Conservation (phyloP, 768 basidiomycete genomes). For the Lentinula sp. region DNA sequence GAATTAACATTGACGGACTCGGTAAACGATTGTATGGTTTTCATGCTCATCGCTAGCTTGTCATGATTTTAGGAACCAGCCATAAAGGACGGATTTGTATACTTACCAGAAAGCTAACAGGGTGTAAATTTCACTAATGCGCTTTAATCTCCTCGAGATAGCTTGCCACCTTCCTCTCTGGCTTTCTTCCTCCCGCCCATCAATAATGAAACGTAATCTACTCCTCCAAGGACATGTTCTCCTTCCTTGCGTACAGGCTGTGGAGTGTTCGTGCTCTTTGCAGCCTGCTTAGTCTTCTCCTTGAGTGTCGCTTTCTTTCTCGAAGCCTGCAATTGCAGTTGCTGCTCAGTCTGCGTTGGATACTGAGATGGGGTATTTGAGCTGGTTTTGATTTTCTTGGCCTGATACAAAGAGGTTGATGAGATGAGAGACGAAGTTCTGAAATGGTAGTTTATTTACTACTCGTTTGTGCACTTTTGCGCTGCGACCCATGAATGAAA, state of each 20-base stretch:
- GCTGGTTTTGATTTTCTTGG: constrained; percentile 32
- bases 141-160: constrained; percentile 3
- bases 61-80: too few relatives aligned
- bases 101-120: too few relatives aligned
- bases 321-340: constrained; percentile 29
- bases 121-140: too few relatives aligned
- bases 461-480: constrained; percentile 61
- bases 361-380: constrained; percentile 17
- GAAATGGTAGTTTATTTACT: constrained; percentile 25
- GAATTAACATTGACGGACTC: too few relatives aligned
- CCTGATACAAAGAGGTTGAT: constrained; percentile 13
- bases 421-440: background rate
- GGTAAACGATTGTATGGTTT: too few relatives aligned
- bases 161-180: constrained; percentile 59
- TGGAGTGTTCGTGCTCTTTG: constrained; percentile 7
- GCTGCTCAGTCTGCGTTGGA: constrained; percentile 3
- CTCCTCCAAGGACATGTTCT: constrained; percentile 57
- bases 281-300: constrained; percentile 25
- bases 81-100: too few relatives aligned
- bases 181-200: constrained; percentile 68
- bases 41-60: too few relatives aligned
- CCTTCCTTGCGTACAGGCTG: constrained; percentile 16
- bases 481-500: constrained; percentile 49
- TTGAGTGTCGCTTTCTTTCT: constrained; percentile 49
- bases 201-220: constrained; percentile 71